Conservation (phyloP, 257 asterid genomes). For the Solanum paucissectum region DNA sequence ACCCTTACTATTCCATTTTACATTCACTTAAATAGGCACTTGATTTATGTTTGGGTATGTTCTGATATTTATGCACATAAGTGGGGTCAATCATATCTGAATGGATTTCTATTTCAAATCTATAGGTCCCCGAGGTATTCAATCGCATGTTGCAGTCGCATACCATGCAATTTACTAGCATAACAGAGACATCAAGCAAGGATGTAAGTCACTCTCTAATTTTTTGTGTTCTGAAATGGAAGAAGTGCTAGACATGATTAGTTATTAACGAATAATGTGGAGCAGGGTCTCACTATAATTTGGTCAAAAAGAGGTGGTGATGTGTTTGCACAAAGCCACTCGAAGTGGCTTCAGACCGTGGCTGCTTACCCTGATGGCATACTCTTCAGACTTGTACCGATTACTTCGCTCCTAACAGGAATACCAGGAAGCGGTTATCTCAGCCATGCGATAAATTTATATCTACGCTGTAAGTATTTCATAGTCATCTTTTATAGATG, state of each 20-base stretch:
- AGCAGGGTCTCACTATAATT: slow-evolving; percentile 88
- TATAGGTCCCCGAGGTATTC: slow-evolving; percentile 88
- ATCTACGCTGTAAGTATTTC: slow-evolving; percentile 61
- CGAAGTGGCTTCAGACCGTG: slow-evolving; percentile 96
- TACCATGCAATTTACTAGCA: slow-evolving; percentile 90
- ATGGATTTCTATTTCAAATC: not conserved
- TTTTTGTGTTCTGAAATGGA: slow-evolving; percentile 1
- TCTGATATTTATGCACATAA: slow-evolving; percentile 4
- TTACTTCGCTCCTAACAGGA: slow-evolving; percentile 89
- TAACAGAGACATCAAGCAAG: slow-evolving; percentile 89
- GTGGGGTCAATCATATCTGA: not conserved
- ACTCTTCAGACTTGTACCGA: slow-evolving; percentile 82
- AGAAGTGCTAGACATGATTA: not conserved
- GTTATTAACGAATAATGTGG: slow-evolving; percentile 13
- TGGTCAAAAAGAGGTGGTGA: slow-evolving; percentile 99
- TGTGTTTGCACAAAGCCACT: slow-evolving; percentile 92
- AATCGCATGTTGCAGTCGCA: slow-evolving; percentile 89
- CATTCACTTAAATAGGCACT: not conserved
- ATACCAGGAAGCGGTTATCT: slow-evolving; percentile 99
- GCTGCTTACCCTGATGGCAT: slow-evolving; percentile 88
- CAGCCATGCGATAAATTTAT: slow-evolving; percentile 95
- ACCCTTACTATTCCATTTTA: not conserved
- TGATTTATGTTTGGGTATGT: not conserved
- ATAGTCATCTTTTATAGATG: not conserved
- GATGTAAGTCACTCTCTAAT: slow-evolving; percentile 48